phyloP scores from a whole-genome alignment of 2,329 filamentous ascomycete species.

The Claviceps sp. region DNA sequence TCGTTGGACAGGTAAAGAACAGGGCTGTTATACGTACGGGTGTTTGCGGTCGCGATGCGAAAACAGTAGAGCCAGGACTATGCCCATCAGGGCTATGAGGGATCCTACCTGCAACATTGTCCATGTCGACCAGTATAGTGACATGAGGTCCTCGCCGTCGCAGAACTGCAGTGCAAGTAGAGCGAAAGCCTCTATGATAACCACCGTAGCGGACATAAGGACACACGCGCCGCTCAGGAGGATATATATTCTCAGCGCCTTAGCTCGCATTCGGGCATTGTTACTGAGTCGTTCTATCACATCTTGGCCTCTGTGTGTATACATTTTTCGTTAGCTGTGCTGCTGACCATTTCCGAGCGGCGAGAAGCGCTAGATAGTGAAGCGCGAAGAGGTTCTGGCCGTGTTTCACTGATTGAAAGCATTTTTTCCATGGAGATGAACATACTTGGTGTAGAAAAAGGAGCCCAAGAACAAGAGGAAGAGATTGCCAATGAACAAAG shows the following conservation, averaged over 20 bases:
- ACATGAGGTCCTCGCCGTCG: slow-evolving; percentile 45
- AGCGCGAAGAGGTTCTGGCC: too few relatives aligned
- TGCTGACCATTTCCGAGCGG: too few relatives aligned
- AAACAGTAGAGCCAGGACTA: slow-evolving; percentile 39
- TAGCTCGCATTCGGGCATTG: slow-evolving; percentile 18
- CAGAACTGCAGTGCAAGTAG: slow-evolving; percentile 44
- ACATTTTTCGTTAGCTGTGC: background rate
- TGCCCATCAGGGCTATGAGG: slow-evolving; percentile 43
- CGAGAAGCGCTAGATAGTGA: too few relatives aligned
- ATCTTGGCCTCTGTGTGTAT: slow-evolving; percentile 17
- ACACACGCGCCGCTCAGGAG: slow-evolving; percentile 31
- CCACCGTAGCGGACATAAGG: slow-evolving; percentile 26
- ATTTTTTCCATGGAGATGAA: background rate
- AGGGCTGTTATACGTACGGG: slow-evolving; percentile 26
- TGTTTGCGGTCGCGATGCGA: slow-evolving; percentile 33
- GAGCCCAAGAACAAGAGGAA: slow-evolving; percentile 31
- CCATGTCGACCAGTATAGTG: slow-evolving; percentile 48
- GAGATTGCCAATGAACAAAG: slow-evolving; percentile 29
- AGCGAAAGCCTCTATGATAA: slow-evolving; percentile 41
- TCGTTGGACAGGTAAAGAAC: too few relatives aligned
- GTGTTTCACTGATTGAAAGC: too few relatives aligned
- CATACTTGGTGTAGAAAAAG: slow-evolving; percentile 26
- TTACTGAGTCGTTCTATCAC: slow-evolving; percentile 23
- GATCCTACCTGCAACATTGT: slow-evolving; percentile 45
- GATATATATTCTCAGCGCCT: slow-evolving; percentile 28